These are phyloP conservation scores for Aureobasidium namibiae DNA, from an alignment of 2,329 filamentous ascomycete species.

Conservation along the genomic window DNA sequence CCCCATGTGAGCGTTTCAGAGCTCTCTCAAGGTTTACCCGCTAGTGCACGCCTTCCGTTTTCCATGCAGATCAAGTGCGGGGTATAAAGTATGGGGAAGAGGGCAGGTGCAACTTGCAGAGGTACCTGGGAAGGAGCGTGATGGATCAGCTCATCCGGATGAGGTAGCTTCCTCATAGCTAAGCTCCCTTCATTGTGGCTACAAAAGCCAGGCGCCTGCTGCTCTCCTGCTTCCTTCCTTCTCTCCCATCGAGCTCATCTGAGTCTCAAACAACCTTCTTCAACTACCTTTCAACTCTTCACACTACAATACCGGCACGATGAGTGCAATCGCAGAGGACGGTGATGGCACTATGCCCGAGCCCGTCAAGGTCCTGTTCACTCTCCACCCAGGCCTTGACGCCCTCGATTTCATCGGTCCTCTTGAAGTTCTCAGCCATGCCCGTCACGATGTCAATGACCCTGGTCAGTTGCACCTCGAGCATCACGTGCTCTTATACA, in stretches of 20 bases:
- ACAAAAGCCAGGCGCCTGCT: constrained; percentile 8
- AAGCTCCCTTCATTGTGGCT: not conserved
- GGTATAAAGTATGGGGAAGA: constrained; percentile 11
- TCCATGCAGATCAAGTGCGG: constrained; percentile 9
- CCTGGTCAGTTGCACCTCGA: constrained; percentile 31
- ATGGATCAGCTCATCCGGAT: constrained; percentile 1
- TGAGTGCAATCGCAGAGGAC: constrained; percentile 41
- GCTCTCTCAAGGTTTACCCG: constrained; percentile 7
- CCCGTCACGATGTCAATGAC: constrained; percentile 47
- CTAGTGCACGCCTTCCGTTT: constrained; percentile 10
- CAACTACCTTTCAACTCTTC: not conserved
- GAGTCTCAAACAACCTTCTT: constrained; percentile 7
- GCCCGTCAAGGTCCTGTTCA: constrained; percentile 53
- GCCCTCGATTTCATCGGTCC: constrained; percentile 50
- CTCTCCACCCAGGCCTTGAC: constrained; percentile 49
- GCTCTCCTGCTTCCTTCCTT: constrained; percentile 1
- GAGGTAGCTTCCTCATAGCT: not conserved
- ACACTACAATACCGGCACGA: constrained; percentile 29
- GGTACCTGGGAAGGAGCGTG: constrained; percentile 1
- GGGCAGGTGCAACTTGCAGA: not conserved
- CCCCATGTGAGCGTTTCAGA: constrained; percentile 5
- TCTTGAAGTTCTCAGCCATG: constrained; percentile 48
- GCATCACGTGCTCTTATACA: constrained; percentile 9
- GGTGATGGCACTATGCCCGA: constrained; percentile 27
- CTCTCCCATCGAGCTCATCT: constrained; percentile 4